phyloP scores from a whole-genome alignment of 208 protist genomes.

The Zelonia costaricensis region DNA sequence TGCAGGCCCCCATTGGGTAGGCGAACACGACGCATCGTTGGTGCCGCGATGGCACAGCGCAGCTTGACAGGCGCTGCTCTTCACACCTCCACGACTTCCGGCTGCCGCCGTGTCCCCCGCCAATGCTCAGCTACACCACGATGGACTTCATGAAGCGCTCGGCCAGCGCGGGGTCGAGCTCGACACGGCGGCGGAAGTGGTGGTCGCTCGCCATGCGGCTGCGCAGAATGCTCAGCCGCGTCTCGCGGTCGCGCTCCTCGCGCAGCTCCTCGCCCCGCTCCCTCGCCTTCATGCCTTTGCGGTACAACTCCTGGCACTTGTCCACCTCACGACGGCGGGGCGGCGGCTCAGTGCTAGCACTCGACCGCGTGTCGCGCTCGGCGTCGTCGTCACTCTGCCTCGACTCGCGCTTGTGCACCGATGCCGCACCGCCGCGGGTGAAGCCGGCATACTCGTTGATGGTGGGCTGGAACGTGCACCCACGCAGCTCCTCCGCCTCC shows the following conservation, averaged over 20 bases:
- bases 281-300: constrained; percentile 32
- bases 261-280: constrained; percentile 24
- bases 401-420: neutral
- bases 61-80: too few relatives aligned
- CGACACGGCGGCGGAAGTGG: constrained; percentile 86
- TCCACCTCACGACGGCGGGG: constrained; percentile 8
- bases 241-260: constrained; percentile 36
- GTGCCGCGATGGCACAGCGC: too few relatives aligned
- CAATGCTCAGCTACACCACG: constrained; percentile 30
- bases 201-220: constrained; percentile 75
- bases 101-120: too few relatives aligned
- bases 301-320: constrained; percentile 58
- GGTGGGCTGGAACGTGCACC: constrained; percentile 57
- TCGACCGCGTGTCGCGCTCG: neutral
- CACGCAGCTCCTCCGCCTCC: constrained; percentile 29
- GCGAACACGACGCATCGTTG: too few relatives aligned
- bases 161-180: constrained; percentile 75
- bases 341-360: neutral
- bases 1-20: too few relatives aligned
- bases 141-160: constrained; percentile 84
- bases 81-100: too few relatives aligned
- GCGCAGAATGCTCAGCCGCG: constrained; percentile 54
- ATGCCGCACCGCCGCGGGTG: too few relatives aligned
- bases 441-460: constrained; percentile 34
- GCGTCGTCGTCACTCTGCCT: neutral